Evolutionary conservation across 2,329 filamentous ascomycete species (phyloP).

Genomic region (Verticillium zaregamsianum): DNA sequence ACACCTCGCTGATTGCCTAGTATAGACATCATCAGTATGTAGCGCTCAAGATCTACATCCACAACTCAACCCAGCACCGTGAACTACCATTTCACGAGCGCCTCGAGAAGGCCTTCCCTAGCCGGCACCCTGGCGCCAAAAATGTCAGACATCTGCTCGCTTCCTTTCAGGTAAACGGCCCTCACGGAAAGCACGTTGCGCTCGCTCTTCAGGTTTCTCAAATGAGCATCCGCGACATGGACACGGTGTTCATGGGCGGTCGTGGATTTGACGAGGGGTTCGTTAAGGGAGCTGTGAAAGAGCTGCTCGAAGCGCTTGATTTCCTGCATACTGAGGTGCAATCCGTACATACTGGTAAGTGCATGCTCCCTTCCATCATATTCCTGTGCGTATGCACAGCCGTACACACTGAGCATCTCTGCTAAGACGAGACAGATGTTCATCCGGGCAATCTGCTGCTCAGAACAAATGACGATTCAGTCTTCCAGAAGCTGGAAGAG

Average conservation of each 20-base stretch:
- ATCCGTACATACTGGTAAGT: slow-evolving; percentile 25
- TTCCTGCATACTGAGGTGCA: slow-evolving; percentile 28
- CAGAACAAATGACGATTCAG: slow-evolving; percentile 12
- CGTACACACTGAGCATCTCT: neutral
- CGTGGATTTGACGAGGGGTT: slow-evolving; percentile 20
- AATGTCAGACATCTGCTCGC: slow-evolving; percentile 16
- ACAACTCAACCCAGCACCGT: slow-evolving; percentile 16
- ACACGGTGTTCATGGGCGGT: slow-evolving; percentile 18
- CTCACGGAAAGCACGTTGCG: slow-evolving; percentile 14
- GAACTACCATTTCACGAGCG: slow-evolving; percentile 17
- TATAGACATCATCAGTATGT: slow-evolving; percentile 20
- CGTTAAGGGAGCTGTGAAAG: slow-evolving; percentile 22
- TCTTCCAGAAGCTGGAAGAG: slow-evolving; percentile 16
- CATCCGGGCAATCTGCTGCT: slow-evolving; percentile 20
- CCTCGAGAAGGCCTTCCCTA: slow-evolving; percentile 3
- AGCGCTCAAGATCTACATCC: slow-evolving; percentile 25
- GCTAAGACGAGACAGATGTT: slow-evolving; percentile 7
- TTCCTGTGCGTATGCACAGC: neutral
- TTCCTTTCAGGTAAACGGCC: slow-evolving; percentile 14
- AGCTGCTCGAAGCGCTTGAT: slow-evolving; percentile 27
- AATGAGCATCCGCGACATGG: slow-evolving; percentile 27
- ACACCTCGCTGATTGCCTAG: neutral
- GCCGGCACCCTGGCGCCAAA: slow-evolving; percentile 7
- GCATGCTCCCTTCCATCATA: neutral
- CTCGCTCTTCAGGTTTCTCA: slow-evolving; percentile 20